Evolutionary conservation across 805 yeast species (phyloP).

Genomic region (Metschnikowia shivogae): DNA sequence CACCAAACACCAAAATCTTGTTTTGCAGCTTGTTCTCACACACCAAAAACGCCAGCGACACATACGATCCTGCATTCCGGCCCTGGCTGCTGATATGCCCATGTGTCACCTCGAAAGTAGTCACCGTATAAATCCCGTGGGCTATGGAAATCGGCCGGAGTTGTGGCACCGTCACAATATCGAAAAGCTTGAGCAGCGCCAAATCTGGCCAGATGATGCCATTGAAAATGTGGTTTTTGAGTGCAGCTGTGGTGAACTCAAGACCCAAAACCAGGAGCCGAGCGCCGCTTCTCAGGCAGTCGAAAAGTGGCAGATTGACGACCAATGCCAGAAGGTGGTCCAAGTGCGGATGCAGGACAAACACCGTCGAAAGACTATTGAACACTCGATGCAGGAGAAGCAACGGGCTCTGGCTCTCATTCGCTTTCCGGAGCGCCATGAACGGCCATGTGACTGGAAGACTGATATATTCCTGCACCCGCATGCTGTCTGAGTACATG

Average conservation of each 20-base stretch:
- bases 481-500: conserved; percentile 30
- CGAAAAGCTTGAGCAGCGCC: conserved; percentile 28
- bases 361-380: conserved; percentile 25
- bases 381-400: conserved; percentile 17
- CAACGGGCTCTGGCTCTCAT: conserved; percentile 3
- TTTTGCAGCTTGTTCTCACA: conserved; percentile 28
- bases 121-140: conserved; percentile 20
- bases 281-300: not conserved
- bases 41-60: conserved; percentile 61
- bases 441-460: conserved; percentile 26
- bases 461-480: conserved; percentile 22
- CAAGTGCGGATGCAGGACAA: conserved; percentile 78
- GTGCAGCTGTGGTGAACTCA: conserved; percentile 45
- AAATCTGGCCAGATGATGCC: conserved; percentile 78
- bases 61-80: conserved; percentile 21
- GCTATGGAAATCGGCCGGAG: conserved; percentile 13
- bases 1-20: conserved; percentile 70
- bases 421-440: conserved; percentile 7
- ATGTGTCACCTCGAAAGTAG: conserved; percentile 33
- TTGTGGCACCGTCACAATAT: conserved; percentile 17
- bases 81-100: conserved; percentile 20
- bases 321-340: conserved; percentile 74
- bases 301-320: conserved; percentile 59
- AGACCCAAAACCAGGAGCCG: conserved; percentile 41
- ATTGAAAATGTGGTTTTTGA: conserved; percentile 62